Evolutionary conservation across 2,329 filamentous ascomycete genomes (phyloP), one percentile per base, ranked within the genome.

Genomic region (Aspergillus tanneri): DNA sequence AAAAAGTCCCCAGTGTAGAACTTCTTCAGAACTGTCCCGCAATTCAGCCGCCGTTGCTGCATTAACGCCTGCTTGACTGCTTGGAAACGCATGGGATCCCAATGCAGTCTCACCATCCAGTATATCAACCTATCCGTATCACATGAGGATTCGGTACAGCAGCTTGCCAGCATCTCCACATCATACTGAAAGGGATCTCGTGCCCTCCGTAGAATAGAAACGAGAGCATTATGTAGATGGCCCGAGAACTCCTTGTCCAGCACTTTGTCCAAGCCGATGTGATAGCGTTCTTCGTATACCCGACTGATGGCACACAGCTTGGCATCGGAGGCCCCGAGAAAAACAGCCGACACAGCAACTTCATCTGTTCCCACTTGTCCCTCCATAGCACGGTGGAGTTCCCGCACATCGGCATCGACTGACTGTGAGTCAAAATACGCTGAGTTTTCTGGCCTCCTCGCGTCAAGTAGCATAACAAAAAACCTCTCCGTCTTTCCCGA

Each of bases 201-300:
- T 2, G 88, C 92, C 10, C 85, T 78, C 9, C 80, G 80, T n/a
- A 96, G 74, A 68, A 96, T 90, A 65, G 84, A 84, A 21, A 93
- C 72, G 1, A 97, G 79, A 0, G 90, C 90, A 12, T 88, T 82
- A 66, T 91, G 78, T 90, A 97, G 96, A 66, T 97, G 92, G 0
- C 92, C 92, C 0, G 85, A 88, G 71, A 96, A 96, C 62, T 93
- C 84, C 73, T 82, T 87, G 53, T 83, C 82, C 59, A 97, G 83
- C 41, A 90, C 84, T 25, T 82, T 80, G 55, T 89, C 84, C 2
- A 97, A 77, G 10, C 81, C 75, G 30, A 79, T 80, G 16, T 84
- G 81, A 66, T 90, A 95, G 53, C 84, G 85, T 44, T 83, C 76
- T 60, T 84, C 77, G 72, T 95, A 97, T 0, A 83, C 78, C 43